Evolutionary conservation across 2,329 filamentous ascomycete species (phyloP).

Genomic region (Lasiodiplodia citricola): DNA sequence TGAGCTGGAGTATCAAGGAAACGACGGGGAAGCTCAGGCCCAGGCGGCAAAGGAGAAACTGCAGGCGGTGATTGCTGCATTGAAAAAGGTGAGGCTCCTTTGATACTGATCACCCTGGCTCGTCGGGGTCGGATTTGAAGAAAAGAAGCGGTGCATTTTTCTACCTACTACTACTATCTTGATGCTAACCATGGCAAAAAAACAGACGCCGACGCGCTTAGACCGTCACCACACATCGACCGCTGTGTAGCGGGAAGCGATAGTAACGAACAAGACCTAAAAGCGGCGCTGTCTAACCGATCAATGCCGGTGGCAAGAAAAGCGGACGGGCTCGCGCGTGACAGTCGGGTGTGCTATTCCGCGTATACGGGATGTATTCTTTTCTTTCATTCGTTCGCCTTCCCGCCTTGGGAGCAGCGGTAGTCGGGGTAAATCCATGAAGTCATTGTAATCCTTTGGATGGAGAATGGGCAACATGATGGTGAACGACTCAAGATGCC

Average conservation of each 20-base stretch:
- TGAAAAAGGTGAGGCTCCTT: slow-evolving; percentile 10
- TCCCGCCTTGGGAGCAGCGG: neutral
- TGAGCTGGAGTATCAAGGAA: neutral
- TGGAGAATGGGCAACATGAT: neutral
- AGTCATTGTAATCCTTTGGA: neutral
- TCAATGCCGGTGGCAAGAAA: neutral
- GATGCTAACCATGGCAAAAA: neutral
- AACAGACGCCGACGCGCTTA: neutral
- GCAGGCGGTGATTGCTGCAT: neutral
- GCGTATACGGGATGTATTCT: neutral
- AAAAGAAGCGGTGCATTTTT: neutral
- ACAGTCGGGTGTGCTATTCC: neutral
- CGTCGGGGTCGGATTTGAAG: neutral
- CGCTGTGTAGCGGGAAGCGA: neutral
- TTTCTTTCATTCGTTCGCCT: neutral
- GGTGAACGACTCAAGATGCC: neutral
- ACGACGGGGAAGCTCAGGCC: neutral
- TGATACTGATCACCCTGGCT: neutral
- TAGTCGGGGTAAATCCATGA: neutral
- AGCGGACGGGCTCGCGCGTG: neutral
- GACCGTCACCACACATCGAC: neutral
- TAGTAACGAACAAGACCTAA: neutral
- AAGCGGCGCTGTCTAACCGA: neutral
- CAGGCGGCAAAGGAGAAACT: slow-evolving; percentile 3
- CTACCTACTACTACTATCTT: neutral